A percentile compares a stretch with the other conserved stretches of the same genome.
phyloP scores from a whole-genome alignment of 23 red algal genomes.

The Gracilariopsis chorda region DNA sequence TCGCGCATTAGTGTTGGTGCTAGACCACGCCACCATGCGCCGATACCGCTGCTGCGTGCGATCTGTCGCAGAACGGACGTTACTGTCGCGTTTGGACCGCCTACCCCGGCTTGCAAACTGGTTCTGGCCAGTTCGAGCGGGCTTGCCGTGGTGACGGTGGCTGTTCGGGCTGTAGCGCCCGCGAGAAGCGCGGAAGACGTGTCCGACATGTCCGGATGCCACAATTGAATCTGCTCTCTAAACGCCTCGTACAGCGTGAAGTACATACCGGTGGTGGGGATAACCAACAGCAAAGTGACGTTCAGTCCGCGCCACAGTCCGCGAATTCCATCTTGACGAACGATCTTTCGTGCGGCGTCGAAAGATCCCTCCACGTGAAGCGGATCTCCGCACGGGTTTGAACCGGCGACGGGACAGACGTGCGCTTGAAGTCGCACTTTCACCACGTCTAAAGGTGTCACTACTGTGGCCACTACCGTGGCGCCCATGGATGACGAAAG shows the following conservation, averaged over 20 bases:
- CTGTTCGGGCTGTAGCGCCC: slow-evolving; percentile 62
- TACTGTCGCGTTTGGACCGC: slow-evolving; percentile 29
- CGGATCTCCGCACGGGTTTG: neutral
- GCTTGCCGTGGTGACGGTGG: slow-evolving; percentile 39
- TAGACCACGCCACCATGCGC: slow-evolving; percentile 77
- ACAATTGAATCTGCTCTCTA: neutral
- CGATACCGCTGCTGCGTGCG: slow-evolving; percentile 19
- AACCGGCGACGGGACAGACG: slow-evolving; percentile 36
- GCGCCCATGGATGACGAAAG: slow-evolving; percentile 74
- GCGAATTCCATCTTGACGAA: slow-evolving; percentile 54
- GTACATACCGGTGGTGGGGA: slow-evolving; percentile 92
- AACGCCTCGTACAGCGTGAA: slow-evolving; percentile 93
- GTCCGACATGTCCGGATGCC: neutral
- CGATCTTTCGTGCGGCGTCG: slow-evolving; percentile 66
- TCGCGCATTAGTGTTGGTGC: slow-evolving; percentile 85
- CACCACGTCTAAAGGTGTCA: slow-evolving; percentile 96
- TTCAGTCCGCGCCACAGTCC: slow-evolving; percentile 92
- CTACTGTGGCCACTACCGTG: slow-evolving; percentile 71
- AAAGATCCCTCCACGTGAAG: slow-evolving; percentile 24
- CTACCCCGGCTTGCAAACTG: slow-evolving; percentile 65
- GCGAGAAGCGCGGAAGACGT: slow-evolving; percentile 1
- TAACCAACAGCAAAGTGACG: slow-evolving; percentile 58
- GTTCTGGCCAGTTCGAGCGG: slow-evolving; percentile 93
- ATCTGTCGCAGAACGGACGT: slow-evolving; percentile 57
- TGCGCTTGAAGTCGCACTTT: slow-evolving; percentile 90